Conservation (phyloP, 2,329 filamentous ascomycete species). For the Talaromyces marneffei region DNA sequence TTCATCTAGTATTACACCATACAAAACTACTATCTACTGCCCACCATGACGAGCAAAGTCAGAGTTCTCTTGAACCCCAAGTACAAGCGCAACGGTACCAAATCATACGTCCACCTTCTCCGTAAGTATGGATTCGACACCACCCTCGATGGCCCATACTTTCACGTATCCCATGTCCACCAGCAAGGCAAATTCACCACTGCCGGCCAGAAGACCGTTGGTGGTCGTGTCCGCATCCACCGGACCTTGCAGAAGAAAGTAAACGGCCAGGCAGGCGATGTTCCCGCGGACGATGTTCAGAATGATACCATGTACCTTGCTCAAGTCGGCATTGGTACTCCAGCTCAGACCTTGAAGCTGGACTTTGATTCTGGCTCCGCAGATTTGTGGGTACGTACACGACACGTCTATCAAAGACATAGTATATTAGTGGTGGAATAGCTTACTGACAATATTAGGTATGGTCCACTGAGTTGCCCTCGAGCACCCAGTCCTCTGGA, state of each 20-base stretch:
- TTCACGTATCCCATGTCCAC: slow-evolving; percentile 44
- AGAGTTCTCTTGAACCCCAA: slow-evolving; percentile 53
- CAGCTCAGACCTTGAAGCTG: slow-evolving; percentile 55
- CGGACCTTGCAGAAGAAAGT: slow-evolving; percentile 49
- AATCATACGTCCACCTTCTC: slow-evolving; percentile 58
- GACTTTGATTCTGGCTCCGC: slow-evolving; percentile 68
- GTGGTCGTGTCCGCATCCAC: slow-evolving; percentile 45
- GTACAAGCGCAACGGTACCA: slow-evolving; percentile 54
- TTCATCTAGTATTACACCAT: background rate
- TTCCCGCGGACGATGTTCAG: slow-evolving; percentile 58
- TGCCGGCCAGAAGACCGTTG: slow-evolving; percentile 41
- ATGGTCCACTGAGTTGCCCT: slow-evolving; percentile 49
- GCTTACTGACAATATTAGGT: slow-evolving; percentile 36
- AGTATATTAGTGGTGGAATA: background rate
- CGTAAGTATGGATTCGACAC: slow-evolving; percentile 60
- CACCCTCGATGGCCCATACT: slow-evolving; percentile 58
- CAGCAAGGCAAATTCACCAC: slow-evolving; percentile 43
- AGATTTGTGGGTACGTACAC: slow-evolving; percentile 57
- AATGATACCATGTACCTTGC: slow-evolving; percentile 63
- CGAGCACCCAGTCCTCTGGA: slow-evolving; percentile 28
- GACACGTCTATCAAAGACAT: background rate
- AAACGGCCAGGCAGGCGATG: slow-evolving; percentile 41
- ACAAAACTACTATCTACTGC: background rate
- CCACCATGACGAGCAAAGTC: slow-evolving; percentile 41
- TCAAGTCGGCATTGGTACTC: slow-evolving; percentile 59